Evolutionary conservation across 2,329 filamentous ascomycete genomes (phyloP).

Genomic region (Aureobasidium sp.): DNA sequence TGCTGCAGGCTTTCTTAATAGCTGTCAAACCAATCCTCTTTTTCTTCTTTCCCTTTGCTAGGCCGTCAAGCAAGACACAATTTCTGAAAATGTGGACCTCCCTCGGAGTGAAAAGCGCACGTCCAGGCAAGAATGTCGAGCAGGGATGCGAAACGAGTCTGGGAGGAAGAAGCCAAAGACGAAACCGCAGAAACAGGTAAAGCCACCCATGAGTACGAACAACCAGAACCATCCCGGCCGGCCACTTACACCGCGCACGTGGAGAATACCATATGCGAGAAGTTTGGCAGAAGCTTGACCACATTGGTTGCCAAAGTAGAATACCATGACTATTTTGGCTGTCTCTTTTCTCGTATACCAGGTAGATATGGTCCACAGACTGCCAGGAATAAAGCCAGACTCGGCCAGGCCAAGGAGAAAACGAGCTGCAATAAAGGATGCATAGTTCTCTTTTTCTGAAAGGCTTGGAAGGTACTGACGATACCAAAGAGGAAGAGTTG

Average conservation of each 20-base stretch:
- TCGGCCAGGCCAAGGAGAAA: constrained; percentile 35
- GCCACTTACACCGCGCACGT: constrained; percentile 23
- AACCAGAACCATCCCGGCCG: constrained; percentile 26
- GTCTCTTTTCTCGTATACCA: constrained; percentile 45
- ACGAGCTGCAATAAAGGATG: constrained; percentile 33
- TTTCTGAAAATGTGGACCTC: constrained; percentile 28
- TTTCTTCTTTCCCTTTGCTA: constrained; percentile 27
- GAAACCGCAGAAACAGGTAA: constrained; percentile 30
- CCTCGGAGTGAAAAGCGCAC: constrained; percentile 25
- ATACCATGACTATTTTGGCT: constrained; percentile 34
- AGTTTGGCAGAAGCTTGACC: constrained; percentile 37
- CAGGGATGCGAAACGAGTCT: constrained; percentile 28
- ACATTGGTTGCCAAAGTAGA: constrained; percentile 41
- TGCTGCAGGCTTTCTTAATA: constrained; percentile 27
- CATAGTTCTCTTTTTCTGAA: constrained; percentile 34
- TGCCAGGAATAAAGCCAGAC: constrained; percentile 42
- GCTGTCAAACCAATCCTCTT: constrained; percentile 27
- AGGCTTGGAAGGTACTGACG: constrained; percentile 37
- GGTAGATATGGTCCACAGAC: constrained; percentile 42
- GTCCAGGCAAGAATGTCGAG: constrained; percentile 24
- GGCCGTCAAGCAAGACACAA: constrained; percentile 27
- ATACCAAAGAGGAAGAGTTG: constrained; percentile 34
- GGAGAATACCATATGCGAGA: constrained; percentile 37
- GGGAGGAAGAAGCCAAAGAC: constrained; percentile 30
- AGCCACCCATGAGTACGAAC: constrained; percentile 27